Evolutionary conservation across 345 rosid species (phyloP).

Genomic region (Eucalyptus pauciflora): DNA sequence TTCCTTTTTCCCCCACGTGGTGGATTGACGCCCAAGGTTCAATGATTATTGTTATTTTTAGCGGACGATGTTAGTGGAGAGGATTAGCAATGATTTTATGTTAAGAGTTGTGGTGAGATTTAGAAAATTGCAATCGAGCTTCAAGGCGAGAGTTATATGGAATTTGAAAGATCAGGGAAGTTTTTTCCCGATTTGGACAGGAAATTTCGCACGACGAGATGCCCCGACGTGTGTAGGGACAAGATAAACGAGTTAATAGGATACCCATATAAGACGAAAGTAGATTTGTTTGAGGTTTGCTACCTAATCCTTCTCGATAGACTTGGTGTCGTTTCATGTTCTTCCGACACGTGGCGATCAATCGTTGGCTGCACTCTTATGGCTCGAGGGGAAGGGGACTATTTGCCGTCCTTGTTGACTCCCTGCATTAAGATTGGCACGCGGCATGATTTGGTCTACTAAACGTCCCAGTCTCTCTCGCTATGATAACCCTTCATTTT

Average conservation of each 20-base stretch:
- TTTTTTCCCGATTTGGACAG: accelerated
- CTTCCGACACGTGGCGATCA: neutral
- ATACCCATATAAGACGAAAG: too few species aligned
- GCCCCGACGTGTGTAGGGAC: neutral
- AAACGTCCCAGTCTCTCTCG: accelerated
- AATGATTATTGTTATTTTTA: neutral
- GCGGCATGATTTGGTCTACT: neutral
- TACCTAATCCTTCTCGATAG: neutral
- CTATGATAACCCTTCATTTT: neutral
- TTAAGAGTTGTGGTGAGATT: too few species aligned
- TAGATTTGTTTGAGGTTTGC: too few species aligned
- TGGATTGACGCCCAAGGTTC: neutral
- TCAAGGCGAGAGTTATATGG: accelerated
- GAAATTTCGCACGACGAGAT: too few species aligned
- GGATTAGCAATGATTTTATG: neutral
- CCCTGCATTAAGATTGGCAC: accelerated
- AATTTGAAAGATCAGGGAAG: too few species aligned
- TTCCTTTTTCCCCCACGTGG: neutral
- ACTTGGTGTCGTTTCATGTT: neutral
- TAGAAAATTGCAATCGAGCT: too few species aligned
- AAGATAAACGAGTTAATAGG: neutral
- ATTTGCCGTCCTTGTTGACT: too few species aligned
- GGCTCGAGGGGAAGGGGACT: neutral
- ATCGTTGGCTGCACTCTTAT: neutral
- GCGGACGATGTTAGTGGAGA: neutral